phyloP scores from a whole-genome alignment of 257 asterid genomes.

The Pogostemon cablin region DNA sequence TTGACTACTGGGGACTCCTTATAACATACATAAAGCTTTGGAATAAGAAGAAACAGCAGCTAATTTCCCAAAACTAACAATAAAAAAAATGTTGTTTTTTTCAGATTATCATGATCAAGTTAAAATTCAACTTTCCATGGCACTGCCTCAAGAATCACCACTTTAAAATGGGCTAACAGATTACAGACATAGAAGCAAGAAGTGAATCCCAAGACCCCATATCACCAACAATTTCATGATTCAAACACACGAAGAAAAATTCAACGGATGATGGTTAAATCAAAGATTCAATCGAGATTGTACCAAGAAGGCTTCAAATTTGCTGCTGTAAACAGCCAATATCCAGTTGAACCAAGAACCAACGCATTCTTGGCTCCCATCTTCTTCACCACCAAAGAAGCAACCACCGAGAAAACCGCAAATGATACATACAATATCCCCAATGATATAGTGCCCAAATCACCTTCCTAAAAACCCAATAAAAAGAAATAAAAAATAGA shows the following conservation, averaged over 20 bases:
- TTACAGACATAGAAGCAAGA: not conserved
- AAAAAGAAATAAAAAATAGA: not conserved
- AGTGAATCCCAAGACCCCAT: not conserved
- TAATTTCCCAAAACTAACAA: not conserved
- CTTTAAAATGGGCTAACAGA: not conserved
- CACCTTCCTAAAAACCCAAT: conserved; percentile 63
- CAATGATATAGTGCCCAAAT: conserved; percentile 82
- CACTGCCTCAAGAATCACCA: conserved; percentile 15
- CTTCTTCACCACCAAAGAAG: conserved; percentile 81
- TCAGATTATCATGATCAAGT: not conserved
- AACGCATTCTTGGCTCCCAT: conserved; percentile 83
- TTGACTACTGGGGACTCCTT: not conserved
- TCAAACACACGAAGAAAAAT: conserved; percentile 20
- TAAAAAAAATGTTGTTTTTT: not conserved
- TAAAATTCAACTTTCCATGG: not conserved
- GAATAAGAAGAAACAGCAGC: not conserved
- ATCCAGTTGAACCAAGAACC: conserved; percentile 89
- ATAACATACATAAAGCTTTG: not conserved
- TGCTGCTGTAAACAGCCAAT: conserved; percentile 92
- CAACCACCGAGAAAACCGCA: conserved; percentile 68
- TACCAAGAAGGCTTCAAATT: conserved; percentile 96
- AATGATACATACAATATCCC: conserved; percentile 92
- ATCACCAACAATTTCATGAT: conserved; percentile 19
- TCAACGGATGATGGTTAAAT: conserved; percentile 23
- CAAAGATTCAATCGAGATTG: conserved; percentile 26